Percentiles rank a stretch among this genome's conserved stretches.
These are phyloP conservation scores for Hymenoscyphus occultus DNA, from an alignment of 2,329 filamentous ascomycete genomes.

Conservation along the genomic window DNA sequence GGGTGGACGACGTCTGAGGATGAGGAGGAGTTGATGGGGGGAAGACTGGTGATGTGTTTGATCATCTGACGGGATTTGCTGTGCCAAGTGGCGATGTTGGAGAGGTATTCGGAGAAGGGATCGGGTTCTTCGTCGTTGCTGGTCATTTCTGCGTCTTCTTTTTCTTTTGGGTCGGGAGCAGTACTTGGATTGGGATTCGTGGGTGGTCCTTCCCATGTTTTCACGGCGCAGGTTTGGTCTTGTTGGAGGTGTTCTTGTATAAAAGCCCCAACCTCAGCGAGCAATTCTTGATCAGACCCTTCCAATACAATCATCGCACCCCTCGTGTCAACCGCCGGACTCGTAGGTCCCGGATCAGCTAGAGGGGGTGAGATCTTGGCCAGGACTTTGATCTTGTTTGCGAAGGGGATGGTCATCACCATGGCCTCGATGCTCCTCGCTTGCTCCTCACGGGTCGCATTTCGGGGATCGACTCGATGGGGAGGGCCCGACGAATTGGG, in stretches of 20 bases:
- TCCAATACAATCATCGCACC: slow-evolving; percentile 83
- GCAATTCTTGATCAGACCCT: slow-evolving; percentile 57
- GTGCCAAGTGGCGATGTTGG: slow-evolving; percentile 72
- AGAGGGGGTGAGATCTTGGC: slow-evolving; percentile 72
- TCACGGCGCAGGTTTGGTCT: slow-evolving; percentile 32
- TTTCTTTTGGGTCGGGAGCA: neutral
- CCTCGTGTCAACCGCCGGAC: slow-evolving; percentile 47
- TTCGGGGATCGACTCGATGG: slow-evolving; percentile 37
- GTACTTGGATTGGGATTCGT: neutral
- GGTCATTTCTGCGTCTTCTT: slow-evolving; percentile 24
- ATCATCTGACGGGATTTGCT: slow-evolving; percentile 69
- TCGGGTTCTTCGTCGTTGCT: slow-evolving; percentile 27
- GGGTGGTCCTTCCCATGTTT: slow-evolving; percentile 25
- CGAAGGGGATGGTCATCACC: slow-evolving; percentile 71
- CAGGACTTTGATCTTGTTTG: slow-evolving; percentile 74
- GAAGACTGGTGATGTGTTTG: slow-evolving; percentile 47
- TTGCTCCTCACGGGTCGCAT: slow-evolving; percentile 37
- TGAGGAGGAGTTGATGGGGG: slow-evolving; percentile 16
- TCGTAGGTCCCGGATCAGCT: slow-evolving; percentile 38
- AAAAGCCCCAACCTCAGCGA: slow-evolving; percentile 57
- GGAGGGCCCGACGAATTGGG: slow-evolving; percentile 37
- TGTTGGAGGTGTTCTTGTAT: slow-evolving; percentile 45
- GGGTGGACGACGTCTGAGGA: slow-evolving; percentile 27
- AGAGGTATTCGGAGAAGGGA: slow-evolving; percentile 59
- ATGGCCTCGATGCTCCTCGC: slow-evolving; percentile 59